These are phyloP conservation scores for Schoenoplectus triqueter DNA, from an alignment of 202 grass and related monocot species.

Conservation along the genomic window DNA sequence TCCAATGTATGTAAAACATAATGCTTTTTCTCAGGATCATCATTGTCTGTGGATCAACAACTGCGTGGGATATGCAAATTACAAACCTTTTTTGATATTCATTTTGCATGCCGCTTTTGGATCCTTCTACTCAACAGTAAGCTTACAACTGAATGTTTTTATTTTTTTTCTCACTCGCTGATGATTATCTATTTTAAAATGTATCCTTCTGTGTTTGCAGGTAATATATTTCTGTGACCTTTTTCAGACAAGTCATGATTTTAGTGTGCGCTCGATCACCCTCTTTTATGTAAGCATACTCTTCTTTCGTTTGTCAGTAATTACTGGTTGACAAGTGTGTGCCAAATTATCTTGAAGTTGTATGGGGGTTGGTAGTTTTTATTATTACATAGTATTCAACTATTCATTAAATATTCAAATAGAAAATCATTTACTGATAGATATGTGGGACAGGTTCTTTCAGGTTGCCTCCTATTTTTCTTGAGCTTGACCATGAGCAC, in stretches of 20 bases:
- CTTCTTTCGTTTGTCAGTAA: slow-evolving; percentile 28
- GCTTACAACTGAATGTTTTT: slow-evolving; percentile 13
- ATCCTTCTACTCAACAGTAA: slow-evolving; percentile 83
- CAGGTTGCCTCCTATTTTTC: slow-evolving; percentile 55
- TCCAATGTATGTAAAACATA: slow-evolving; percentile 12
- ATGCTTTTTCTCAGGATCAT: slow-evolving; percentile 76
- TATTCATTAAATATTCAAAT: not conserved
- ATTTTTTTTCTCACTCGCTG: not conserved
- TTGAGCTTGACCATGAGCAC: slow-evolving; percentile 80
- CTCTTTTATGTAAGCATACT: slow-evolving; percentile 73
- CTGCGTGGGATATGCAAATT: slow-evolving; percentile 93
- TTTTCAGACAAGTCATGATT: slow-evolving; percentile 66
- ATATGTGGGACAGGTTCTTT: slow-evolving; percentile 56
- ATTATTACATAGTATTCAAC: not conserved
- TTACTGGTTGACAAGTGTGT: slow-evolving; percentile 8
- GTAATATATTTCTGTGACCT: slow-evolving; percentile 71
- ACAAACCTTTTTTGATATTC: slow-evolving; percentile 86
- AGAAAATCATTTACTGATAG: slow-evolving; percentile 26
- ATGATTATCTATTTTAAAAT: slow-evolving; percentile 11
- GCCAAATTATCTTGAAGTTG: not conserved
- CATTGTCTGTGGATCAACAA: slow-evolving; percentile 98
- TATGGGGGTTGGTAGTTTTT: not conserved
- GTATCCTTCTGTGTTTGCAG: slow-evolving; percentile 42
- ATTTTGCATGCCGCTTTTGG: slow-evolving; percentile 76
- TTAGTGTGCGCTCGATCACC: slow-evolving; percentile 52